Base-by-base conservation (phyloP, 495 filamentous ascomycete genomes). In the Neurospora sublineolata region DNA sequence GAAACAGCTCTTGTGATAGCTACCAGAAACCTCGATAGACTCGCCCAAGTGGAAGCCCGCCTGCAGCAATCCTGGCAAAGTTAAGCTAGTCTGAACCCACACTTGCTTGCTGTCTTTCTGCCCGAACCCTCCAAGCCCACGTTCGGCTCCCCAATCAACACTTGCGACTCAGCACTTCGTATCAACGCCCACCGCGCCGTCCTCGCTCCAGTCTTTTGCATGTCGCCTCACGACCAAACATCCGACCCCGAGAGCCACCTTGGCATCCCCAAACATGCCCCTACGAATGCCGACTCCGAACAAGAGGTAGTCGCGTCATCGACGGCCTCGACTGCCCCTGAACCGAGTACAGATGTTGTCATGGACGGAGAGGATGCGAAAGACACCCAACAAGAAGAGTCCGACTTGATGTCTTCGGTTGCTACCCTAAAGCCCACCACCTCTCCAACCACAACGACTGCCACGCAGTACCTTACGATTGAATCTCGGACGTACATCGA, bases 401-500 rank as follows among this genome's bases (percentile, higher is more conserved):
- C 37, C 64, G 84, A 88, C 70, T 69, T 79, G 40, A 83, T 86
- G 84, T 83, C 85, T 58, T 87, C 85, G 8, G 82, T 85, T 40
- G 82, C 84, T 18, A 87, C 86, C 23, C 71, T 87, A 71, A 85
- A 83, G 58, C 83, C 83, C 30, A 73, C 79, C n/a, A 84, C 80
- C 20, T 70, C 42, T 37, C 75, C 77, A 3, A 71, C 78, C 3
- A 75, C 78, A 1, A 77, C 78, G 6, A 75, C 78, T 7, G 75
- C 77, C 67, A 80, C 79, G 33, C 81, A 84, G 60, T 82, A 78
- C 68, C 76, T 85, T 30, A 81, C 78, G 6, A 78, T 83, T 37
- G 83, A 83, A 40, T 76, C 81, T 4, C 71, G 67, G 38, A 73
- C 83, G 6, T 93, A 93, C 75, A 80, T 91, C 58, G 90, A 90